phyloP scores from a whole-genome alignment of 1,284 basidiomycete species.

The Ustanciosporium gigantosporum region DNA sequence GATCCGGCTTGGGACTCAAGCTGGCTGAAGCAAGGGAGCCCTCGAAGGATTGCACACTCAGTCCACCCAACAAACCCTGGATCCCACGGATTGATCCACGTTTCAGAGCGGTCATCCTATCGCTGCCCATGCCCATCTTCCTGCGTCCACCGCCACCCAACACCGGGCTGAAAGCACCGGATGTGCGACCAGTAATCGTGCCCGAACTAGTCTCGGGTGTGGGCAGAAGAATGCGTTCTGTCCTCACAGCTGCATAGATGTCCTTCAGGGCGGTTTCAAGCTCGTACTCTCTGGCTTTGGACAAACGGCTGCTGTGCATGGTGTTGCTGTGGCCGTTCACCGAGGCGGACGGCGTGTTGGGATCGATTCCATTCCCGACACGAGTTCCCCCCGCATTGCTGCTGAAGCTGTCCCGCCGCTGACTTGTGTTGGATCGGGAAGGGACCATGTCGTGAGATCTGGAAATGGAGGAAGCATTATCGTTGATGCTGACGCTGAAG shows the following conservation, averaged over 20 bases:
- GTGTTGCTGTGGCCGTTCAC: neutral
- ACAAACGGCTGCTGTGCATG: neutral
- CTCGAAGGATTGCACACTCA: neutral
- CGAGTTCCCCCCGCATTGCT: neutral
- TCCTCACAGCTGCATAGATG: constrained; percentile 88
- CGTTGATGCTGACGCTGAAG: constrained; percentile 7
- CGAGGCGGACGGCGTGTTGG: too few relatives aligned
- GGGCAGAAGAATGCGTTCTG: constrained; percentile 86
- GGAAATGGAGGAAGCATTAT: neutral
- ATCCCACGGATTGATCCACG: constrained; percentile 84
- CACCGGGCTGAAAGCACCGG: constrained; percentile 10
- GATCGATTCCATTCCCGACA: too few relatives aligned
- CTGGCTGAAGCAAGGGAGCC: neutral
- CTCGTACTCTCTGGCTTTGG: constrained; percentile 19
- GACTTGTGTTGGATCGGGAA: neutral
- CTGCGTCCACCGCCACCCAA: constrained; percentile 5
- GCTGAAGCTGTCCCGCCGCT: neutral
- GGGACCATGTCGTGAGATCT: neutral
- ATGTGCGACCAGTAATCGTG: constrained; percentile 7
- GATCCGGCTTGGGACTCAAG: constrained; percentile 19
- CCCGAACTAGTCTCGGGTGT: constrained; percentile 22
- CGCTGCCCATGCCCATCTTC: constrained; percentile 48
- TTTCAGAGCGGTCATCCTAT: constrained; percentile 74
- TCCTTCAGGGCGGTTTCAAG: constrained; percentile 67
- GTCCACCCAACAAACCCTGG: constrained; percentile 71